These are phyloP conservation scores for Fusarium concolor DNA, from an alignment of 2,329 filamentous ascomycete genomes.

Conservation along the genomic window DNA sequence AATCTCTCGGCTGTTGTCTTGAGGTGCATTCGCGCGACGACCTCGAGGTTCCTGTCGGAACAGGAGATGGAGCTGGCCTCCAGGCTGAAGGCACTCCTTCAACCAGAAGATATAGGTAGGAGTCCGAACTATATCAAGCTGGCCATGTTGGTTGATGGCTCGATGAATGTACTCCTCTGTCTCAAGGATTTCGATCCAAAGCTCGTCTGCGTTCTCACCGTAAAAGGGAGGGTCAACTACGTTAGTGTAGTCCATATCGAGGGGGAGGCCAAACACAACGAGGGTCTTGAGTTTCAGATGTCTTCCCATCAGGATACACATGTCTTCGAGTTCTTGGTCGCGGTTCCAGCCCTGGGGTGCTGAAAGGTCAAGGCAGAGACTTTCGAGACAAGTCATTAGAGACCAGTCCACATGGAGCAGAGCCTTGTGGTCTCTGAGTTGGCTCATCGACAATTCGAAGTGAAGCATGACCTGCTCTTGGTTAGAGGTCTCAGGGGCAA, in stretches of 20 bases:
- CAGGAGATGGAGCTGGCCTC: conserved; percentile 19
- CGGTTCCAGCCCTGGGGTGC: not conserved
- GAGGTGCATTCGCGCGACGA: not conserved
- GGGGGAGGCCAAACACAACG: conserved; percentile 9
- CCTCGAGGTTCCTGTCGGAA: not conserved
- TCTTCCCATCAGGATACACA: not conserved
- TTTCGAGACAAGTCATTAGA: conserved; percentile 20
- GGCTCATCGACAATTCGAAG: not conserved
- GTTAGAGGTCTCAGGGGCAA: too few relatives aligned
- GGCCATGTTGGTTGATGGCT: too few relatives aligned
- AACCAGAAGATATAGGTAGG: conserved; percentile 8
- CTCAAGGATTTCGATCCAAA: conserved; percentile 12
- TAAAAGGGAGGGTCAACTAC: too few relatives aligned
- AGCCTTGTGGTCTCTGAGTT: not conserved
- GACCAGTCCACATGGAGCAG: conserved; percentile 12
- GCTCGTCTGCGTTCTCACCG: not conserved
- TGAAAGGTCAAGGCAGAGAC: conserved; percentile 23
- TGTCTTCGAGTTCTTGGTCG: not conserved
- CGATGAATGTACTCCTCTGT: not conserved
- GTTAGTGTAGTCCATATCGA: not conserved
- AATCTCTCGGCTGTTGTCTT: not conserved
- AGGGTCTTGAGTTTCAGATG: conserved; percentile 27
- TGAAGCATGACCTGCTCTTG: not conserved
- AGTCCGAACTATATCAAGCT: too few relatives aligned
- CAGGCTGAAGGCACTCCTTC: conserved; percentile 23